Percentiles rank a stretch among this genome's conserved stretches.
Conservation (phyloP, 805 yeast species). For the Candida vartiovaarae region DNA sequence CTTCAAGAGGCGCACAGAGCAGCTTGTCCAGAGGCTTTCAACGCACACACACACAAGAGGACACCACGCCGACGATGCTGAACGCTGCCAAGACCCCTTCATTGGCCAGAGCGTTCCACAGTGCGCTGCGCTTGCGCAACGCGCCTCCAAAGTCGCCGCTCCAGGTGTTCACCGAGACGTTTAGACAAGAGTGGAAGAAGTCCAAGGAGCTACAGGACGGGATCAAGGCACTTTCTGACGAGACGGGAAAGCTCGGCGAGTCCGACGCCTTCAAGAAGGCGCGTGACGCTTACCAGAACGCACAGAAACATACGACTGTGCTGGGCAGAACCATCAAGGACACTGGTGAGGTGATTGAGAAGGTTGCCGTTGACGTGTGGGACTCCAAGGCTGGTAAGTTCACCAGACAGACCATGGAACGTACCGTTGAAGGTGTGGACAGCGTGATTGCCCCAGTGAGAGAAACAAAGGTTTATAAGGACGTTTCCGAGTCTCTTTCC, state of each 20-base stretch:
- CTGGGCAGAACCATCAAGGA: conserved; percentile 69
- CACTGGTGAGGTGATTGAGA: conserved; percentile 93
- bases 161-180: conserved; percentile 90
- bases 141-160: conserved; percentile 62
- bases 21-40: background rate
- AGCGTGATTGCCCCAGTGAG: conserved; percentile 90
- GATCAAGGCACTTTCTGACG: conserved; percentile 91
- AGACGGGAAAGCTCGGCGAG: conserved; percentile 90
- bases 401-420: conserved; percentile 78
- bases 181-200: conserved; percentile 85
- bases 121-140: conserved; percentile 10
- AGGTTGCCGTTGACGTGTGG: conserved; percentile 89
- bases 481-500: conserved; percentile 79
- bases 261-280: conserved; percentile 91
- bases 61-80: background rate
- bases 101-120: conserved; percentile 20
- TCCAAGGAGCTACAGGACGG: conserved; percentile 84
- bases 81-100: background rate
- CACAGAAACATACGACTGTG: conserved; percentile 67
- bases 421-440: conserved; percentile 80
- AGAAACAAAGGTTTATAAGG: conserved; percentile 82
- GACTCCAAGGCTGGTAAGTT: conserved; percentile 88
- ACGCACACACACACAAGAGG: no score
- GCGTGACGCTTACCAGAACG: conserved; percentile 82
- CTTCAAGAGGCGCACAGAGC: background rate